A percentile compares a stretch with the other conserved stretches of the same genome.
Conservation (phyloP, 306 rosid species). For the Urtica urens region DNA sequence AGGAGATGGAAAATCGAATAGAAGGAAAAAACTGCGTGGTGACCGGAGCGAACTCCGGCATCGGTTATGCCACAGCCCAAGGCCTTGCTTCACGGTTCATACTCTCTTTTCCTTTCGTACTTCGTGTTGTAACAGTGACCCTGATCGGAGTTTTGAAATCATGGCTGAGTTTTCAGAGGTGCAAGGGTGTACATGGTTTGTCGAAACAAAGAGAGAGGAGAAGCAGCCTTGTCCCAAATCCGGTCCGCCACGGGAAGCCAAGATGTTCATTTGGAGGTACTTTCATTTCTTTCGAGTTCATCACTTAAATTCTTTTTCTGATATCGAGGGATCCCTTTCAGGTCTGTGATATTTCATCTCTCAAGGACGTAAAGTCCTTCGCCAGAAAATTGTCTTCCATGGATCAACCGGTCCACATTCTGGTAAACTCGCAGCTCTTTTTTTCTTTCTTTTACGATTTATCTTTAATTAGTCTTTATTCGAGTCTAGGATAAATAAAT, state of each 20-base stretch:
- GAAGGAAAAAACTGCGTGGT: conserved; percentile 79
- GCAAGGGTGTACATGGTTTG: conserved; percentile 77
- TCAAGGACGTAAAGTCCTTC: conserved; percentile 56
- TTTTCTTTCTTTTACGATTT: no score
- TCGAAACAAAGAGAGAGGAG: conserved; percentile 80
- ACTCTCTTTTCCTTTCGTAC: conserved; percentile 9
- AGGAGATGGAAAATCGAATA: conserved; percentile 42
- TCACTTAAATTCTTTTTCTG: background rate
- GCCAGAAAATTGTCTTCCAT: conserved; percentile 51
- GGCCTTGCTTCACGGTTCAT: conserved; percentile 70
- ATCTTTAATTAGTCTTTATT: no score
- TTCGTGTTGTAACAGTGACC: background rate
- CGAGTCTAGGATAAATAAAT: conserved; percentile 20
- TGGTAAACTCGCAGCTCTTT: no score
- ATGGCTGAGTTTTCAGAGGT: conserved; percentile 31
- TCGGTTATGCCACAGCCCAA: conserved; percentile 80
- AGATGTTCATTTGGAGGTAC: conserved; percentile 76
- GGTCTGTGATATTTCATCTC: conserved; percentile 87
- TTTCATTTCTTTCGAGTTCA: background rate
- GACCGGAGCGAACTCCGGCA: conserved; percentile 95
- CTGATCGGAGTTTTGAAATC: background rate
- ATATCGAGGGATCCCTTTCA: conserved; percentile 26
- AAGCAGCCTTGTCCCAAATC: conserved; percentile 72
- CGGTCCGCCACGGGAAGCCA: conserved; percentile 59
- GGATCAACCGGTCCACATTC: conserved; percentile 56